Conservation (phyloP, 2,329 filamentous ascomycete species). For the Pleoardoris graminearum region DNA sequence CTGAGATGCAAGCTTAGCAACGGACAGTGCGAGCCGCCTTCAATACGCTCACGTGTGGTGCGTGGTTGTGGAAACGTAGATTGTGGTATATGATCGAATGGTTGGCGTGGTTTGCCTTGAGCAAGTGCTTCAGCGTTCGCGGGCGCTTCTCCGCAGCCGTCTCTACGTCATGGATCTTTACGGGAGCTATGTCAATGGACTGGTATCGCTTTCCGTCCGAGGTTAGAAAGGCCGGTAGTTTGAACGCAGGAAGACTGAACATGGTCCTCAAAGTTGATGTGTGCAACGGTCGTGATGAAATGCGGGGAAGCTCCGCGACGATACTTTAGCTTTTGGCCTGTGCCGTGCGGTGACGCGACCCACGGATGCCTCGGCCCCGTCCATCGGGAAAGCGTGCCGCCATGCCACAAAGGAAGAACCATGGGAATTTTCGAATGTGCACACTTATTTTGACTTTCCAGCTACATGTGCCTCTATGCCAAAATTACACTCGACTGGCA, state of each 20-base stretch:
- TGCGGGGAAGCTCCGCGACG: constrained; percentile 14
- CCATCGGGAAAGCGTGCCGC: background rate
- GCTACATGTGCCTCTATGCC: constrained; percentile 1
- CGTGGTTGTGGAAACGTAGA: constrained; percentile 78
- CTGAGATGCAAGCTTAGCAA: constrained; percentile 47
- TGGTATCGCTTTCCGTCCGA: constrained; percentile 17
- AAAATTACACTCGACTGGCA: constrained; percentile 1
- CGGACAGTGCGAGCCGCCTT: constrained; percentile 20
- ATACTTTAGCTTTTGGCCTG: background rate
- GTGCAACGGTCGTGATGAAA: background rate
- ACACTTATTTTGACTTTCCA: constrained; percentile 1
- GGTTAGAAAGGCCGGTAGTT: constrained; percentile 16
- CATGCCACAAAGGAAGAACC: background rate
- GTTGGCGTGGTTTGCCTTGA: constrained; percentile 91
- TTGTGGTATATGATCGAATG: constrained; percentile 80
- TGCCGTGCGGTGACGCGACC: constrained; percentile 8
- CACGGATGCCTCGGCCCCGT: constrained; percentile 7
- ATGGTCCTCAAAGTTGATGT: constrained; percentile 9
- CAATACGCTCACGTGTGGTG: constrained; percentile 64
- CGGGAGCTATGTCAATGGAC: constrained; percentile 61
- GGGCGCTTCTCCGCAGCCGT: constrained; percentile 76
- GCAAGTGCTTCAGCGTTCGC: constrained; percentile 82
- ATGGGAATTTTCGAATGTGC: background rate
- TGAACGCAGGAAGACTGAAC: constrained; percentile 25
- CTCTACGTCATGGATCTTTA: constrained; percentile 79